Conservation (phyloP, 75 land plant species). For the Cupressus sempervirens region DNA sequence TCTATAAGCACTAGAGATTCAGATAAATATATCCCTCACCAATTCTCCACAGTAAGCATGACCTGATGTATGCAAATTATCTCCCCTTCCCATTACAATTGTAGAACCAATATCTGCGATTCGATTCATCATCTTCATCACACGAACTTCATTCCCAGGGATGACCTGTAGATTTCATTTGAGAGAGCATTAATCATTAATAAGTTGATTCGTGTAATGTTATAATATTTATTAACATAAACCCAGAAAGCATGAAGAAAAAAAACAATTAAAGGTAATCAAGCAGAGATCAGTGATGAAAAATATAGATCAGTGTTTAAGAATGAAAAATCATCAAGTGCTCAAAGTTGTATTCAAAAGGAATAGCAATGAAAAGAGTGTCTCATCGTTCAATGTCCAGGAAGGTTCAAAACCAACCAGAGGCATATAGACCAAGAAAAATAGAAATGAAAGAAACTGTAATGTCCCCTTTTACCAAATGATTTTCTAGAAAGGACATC, state of each 20-base stretch:
- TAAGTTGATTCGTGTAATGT: not conserved
- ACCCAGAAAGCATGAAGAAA: not conserved
- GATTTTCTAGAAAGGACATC: no score
- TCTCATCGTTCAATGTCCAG: not conserved
- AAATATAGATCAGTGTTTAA: not conserved
- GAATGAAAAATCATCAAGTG: not conserved
- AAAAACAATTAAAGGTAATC: not conserved
- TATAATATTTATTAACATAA: not conserved
- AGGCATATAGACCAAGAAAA: not conserved
- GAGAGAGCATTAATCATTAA: not conserved
- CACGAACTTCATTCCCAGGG: constrained; percentile 50
- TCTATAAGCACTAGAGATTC: not conserved
- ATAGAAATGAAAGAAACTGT: not conserved
- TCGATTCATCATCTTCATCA: constrained; percentile 53
- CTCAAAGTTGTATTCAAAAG: not conserved
- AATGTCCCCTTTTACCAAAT: no score
- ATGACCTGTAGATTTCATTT: constrained; percentile 28
- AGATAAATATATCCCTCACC: constrained; percentile 14
- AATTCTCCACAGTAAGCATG: constrained; percentile 54
- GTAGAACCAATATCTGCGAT: constrained; percentile 43
- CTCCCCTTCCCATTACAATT: constrained; percentile 38
- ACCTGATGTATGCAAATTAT: constrained; percentile 49
- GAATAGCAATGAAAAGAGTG: not conserved
- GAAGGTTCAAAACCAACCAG: not conserved
- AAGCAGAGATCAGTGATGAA: not conserved